These are phyloP conservation scores for Epichloe sibirici DNA, from an alignment of 2,329 filamentous ascomycete species.

Conservation along the genomic window DNA sequence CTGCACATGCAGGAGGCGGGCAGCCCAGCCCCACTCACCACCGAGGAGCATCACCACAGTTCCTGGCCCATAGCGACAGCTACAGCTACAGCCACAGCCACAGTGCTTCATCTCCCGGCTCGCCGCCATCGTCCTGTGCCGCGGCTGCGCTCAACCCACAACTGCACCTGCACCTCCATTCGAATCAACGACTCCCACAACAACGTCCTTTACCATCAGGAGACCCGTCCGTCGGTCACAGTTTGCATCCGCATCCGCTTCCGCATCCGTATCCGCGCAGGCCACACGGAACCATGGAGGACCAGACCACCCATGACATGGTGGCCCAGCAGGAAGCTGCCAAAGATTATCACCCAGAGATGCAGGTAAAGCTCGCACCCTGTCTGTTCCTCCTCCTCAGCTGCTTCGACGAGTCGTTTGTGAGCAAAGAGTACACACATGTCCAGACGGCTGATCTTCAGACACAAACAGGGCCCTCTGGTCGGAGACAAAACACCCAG, in stretches of 20 bases:
- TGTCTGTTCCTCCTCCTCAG: too few species aligned
- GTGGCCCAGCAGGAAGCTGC: constrained; percentile 50
- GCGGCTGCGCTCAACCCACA: constrained; percentile 6
- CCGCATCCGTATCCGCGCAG: constrained; percentile 8
- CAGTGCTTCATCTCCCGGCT: constrained; percentile 2
- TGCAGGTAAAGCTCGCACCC: constrained; percentile 32
- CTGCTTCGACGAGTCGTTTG: too few species aligned
- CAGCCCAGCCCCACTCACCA: constrained; percentile 5
- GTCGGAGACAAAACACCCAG: constrained; percentile 70
- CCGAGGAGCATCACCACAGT: constrained; percentile 3
- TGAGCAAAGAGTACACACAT: too few species aligned
- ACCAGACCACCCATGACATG: constrained; percentile 29
- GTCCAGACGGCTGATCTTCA: not conserved
- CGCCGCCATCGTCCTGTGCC: constrained; percentile 6
- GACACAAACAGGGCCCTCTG: constrained; percentile 55
- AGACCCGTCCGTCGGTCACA: constrained; percentile 5
- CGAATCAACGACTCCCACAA: constrained; percentile 2
- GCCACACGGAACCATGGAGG: constrained; percentile 20
- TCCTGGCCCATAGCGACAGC: constrained; percentile 3
- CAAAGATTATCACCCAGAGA: constrained; percentile 43
- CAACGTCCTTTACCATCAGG: constrained; percentile 4
- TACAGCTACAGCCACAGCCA: not conserved
- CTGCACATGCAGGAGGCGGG: constrained; percentile 4
- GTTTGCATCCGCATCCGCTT: constrained; percentile 4
- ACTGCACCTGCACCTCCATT: constrained; percentile 7